Evolutionary conservation across 1,139 yeast species (phyloP).

Genomic region (Pneumocystis jirovecii): DNA sequence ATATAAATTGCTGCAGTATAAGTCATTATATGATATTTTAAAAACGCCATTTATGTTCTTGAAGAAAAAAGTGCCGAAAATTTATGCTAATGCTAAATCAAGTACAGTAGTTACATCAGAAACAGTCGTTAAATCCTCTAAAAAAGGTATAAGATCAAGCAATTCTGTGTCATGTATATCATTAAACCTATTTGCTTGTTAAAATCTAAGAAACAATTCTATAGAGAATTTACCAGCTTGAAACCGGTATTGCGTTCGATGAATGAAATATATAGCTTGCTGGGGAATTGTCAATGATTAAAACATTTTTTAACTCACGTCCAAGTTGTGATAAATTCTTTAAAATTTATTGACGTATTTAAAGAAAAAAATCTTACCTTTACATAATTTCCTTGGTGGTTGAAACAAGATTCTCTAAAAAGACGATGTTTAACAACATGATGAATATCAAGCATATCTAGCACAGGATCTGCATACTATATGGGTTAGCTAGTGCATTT

Average conservation of each 20-base stretch:
- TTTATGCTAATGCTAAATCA: constrained; percentile 36
- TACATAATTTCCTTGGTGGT: constrained; percentile 81
- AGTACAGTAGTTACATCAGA: constrained; percentile 73
- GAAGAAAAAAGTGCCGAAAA: background rate
- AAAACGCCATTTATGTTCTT: background rate
- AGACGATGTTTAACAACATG: constrained; percentile 74
- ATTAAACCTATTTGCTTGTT: constrained; percentile 38
- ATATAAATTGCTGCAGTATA: background rate
- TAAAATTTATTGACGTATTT: background rate
- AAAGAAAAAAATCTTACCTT: background rate
- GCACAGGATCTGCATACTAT: constrained; percentile 76
- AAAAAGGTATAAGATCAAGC: constrained; percentile 75
- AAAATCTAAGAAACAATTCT: background rate
- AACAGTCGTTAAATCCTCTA: constrained; percentile 63
- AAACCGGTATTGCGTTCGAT: constrained; percentile 93
- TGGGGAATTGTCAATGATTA: constrained; percentile 91
- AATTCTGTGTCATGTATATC: constrained; percentile 95
- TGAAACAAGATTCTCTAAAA: constrained; percentile 73
- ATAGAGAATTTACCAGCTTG: constrained; percentile 51
- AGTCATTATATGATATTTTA: background rate
- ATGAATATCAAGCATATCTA: constrained; percentile 68
- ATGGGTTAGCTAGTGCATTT: background rate
- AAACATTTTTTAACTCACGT: constrained; percentile 68
- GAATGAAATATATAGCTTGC: constrained; percentile 96
- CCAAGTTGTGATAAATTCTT: constrained; percentile 90